Conservation (phyloP, 208 protist species). For the Acanthamoeba sp. region DNA sequence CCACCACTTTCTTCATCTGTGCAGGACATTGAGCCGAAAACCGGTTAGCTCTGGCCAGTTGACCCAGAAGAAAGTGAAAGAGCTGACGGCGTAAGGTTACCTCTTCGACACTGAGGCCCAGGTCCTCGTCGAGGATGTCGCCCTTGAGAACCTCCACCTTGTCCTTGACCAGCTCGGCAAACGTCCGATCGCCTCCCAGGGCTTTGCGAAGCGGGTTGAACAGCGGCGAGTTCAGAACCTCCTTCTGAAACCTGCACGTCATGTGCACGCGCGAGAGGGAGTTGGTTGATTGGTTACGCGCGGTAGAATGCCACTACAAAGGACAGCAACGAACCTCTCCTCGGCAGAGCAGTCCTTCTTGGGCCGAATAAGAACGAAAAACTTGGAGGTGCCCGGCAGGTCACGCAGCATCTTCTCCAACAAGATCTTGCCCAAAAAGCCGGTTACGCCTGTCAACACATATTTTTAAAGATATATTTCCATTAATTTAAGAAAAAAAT, state of each 20-base stretch:
- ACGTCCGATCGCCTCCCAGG: not conserved
- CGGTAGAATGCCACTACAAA: no score
- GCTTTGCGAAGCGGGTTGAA: constrained; percentile 51
- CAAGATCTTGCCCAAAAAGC: constrained; percentile 83
- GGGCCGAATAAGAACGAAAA: constrained; percentile 78
- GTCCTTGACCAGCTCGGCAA: not conserved
- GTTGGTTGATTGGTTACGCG: no score
- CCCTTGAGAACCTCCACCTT: constrained; percentile 79
- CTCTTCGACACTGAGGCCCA: constrained; percentile 65
- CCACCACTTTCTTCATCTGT: constrained; percentile 6
- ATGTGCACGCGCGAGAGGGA: no score
- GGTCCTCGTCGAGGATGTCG: constrained; percentile 77
- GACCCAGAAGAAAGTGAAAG: no score
- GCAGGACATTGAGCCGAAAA: not conserved
- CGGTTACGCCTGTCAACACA: constrained; percentile 73
- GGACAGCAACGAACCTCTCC: not conserved
- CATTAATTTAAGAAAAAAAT: not conserved
- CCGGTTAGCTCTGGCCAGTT: not conserved
- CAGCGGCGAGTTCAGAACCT: constrained; percentile 53
- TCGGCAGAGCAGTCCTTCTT: constrained; percentile 69
- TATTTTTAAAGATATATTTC: not conserved
- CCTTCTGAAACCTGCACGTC: constrained; percentile 17
- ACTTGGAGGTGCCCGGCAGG: not conserved
- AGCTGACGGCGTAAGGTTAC: no score
- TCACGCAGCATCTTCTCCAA: constrained; percentile 83